Evolutionary conservation across 2,329 filamentous ascomycete genomes (phyloP), one percentile per base, ranked within the genome.

Genomic region (Colletotrichum echinochloae): DNA sequence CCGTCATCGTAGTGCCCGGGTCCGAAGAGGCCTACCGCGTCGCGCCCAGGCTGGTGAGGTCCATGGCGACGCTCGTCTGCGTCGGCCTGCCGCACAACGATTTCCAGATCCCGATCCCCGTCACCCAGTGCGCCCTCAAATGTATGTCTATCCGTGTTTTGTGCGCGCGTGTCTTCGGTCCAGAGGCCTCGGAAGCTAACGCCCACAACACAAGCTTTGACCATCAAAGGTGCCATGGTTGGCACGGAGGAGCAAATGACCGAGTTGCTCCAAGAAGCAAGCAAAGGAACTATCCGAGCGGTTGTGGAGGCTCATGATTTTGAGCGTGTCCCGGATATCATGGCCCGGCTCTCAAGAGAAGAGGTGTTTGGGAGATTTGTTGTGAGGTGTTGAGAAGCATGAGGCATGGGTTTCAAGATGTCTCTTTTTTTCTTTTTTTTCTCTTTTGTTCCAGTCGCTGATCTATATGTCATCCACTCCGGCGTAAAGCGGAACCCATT

Each of bases 51-150:
- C 4, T 79, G 1, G 76, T 75, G 0, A 70, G 74, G 16, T 77
- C 78, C 1, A 76, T 75, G 72, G 78, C 75, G 2, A 64, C 73
- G 0, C 74, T 79, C 3, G 69, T 77, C 1, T 73, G 70, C 0
- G 74, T 79, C 11, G 78, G 78, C 0, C 35, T 79, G 0, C 78
- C 78, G 0, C 65, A 64, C 0, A 75, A 78, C 8, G 76, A 78
- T 8, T 79, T 77, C 3, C 72, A 65, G 0, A 67, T 79, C 4
- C 78, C 78, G 0, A 61, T 79, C 0, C 66, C 76, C 2, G 57
- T 72, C 7, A 37, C 63, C 2, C 33, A 60, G 1, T 61, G 56
- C 39, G 61, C 67, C 1, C 14, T 55, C 7, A 72, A 66, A 51
- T 66, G 66, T 72, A 44, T 5, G 44, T 44, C n/a, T 28, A 1